Evolutionary conservation across 306 rosid species (phyloP).

Genomic region (Prinsepia uniflora): DNA sequence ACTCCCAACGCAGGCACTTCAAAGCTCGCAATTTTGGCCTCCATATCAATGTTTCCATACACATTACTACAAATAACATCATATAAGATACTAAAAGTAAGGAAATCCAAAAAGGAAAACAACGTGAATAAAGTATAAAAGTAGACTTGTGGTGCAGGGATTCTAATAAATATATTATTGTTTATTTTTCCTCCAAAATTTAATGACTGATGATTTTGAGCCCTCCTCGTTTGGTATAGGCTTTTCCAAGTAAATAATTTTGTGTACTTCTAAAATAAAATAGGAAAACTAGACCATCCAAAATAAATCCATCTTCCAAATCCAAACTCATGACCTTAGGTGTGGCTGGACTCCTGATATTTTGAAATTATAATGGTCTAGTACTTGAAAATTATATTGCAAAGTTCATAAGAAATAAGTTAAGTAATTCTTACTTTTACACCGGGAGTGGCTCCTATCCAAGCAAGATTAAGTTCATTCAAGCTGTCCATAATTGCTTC

Average conservation of each 20-base stretch:
- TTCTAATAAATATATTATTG: not conserved
- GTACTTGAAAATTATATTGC: not conserved
- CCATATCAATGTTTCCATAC: conserved; percentile 20
- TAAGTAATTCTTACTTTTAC: conserved; percentile 23
- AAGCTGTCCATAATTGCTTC: conserved; percentile 18
- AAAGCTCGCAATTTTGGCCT: conserved; percentile 23
- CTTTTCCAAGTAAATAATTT: not conserved
- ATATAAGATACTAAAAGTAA: not conserved
- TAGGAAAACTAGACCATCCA: not conserved
- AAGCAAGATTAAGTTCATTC: conserved; percentile 27
- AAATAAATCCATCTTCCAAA: conserved; percentile 1
- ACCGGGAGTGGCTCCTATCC: conserved; percentile 37
- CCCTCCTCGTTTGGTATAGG: not conserved
- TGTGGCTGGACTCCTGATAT: not conserved
- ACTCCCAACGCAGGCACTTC: conserved; percentile 31
- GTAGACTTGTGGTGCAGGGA: not conserved
- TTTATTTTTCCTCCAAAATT: not conserved
- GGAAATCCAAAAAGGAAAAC: not conserved
- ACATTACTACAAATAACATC: conserved; percentile 1
- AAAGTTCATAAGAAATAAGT: not conserved
- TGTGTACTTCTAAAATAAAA: conserved; percentile 1
- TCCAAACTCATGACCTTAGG: not conserved
- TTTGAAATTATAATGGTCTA: not conserved
- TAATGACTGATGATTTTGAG: not conserved
- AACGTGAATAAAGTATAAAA: not conserved